phyloP scores from a whole-genome alignment of 1,284 basidiomycete species.

The Schizopora paradoxa region DNA sequence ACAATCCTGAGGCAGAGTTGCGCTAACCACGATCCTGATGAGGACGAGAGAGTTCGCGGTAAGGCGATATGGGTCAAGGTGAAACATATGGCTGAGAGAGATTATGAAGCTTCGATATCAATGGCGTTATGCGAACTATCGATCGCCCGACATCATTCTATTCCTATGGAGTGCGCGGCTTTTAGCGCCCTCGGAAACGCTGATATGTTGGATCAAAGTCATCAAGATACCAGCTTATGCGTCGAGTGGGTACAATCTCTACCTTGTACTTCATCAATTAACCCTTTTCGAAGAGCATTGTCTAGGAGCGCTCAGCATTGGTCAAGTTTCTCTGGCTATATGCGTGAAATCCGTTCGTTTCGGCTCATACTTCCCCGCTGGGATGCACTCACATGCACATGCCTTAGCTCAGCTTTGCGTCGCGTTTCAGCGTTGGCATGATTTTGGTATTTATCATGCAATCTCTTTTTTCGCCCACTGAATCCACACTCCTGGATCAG shows the following conservation, averaged over 20 bases:
- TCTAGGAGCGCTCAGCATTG: slow-evolving; percentile 74
- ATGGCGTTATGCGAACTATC: slow-evolving; percentile 74
- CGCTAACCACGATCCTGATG: slow-evolving; percentile 51
- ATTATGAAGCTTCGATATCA: slow-evolving; percentile 54
- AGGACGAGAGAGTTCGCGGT: slow-evolving; percentile 53
- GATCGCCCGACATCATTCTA: slow-evolving; percentile 58
- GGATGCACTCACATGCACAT: slow-evolving; percentile 17
- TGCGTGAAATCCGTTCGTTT: slow-evolving; percentile 65
- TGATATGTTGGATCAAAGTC: slow-evolving; percentile 17
- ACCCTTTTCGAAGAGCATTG: slow-evolving; percentile 44
- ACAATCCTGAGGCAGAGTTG: slow-evolving; percentile 44
- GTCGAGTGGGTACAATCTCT: slow-evolving; percentile 43
- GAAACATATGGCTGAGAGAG: slow-evolving; percentile 12
- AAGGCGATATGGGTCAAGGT: slow-evolving; percentile 9
- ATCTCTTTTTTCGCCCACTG: too few relatives aligned
- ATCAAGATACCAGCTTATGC: slow-evolving; percentile 38
- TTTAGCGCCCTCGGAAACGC: slow-evolving; percentile 32
- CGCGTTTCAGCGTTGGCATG: slow-evolving; percentile 64
- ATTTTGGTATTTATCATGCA: slow-evolving; percentile 46
- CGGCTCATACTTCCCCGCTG: slow-evolving; percentile 1
- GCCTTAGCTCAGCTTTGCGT: slow-evolving; percentile 63
- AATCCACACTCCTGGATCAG: slow-evolving; percentile 30
- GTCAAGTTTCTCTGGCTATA: slow-evolving; percentile 78
- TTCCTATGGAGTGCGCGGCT: slow-evolving; percentile 58
- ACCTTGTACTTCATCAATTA: not conserved